Evolutionary conservation across 345 rosid species (phyloP).

Genomic region (Arabidopsis suecica): DNA sequence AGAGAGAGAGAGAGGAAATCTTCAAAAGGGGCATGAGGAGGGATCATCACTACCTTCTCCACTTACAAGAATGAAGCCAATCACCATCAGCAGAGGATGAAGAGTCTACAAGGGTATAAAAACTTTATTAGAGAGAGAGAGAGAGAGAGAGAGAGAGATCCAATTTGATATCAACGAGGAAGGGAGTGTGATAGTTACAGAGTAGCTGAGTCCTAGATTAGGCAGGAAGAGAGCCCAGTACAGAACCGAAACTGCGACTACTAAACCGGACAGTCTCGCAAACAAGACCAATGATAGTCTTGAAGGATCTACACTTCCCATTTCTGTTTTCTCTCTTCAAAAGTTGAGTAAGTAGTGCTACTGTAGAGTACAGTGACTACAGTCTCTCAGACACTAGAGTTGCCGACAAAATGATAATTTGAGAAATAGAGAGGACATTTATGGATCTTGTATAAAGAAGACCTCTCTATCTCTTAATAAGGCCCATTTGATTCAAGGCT

Average conservation of each 20-base stretch:
- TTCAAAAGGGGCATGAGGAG: not conserved
- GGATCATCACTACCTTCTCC: constrained; percentile 74
- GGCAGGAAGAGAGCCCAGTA: constrained; percentile 70
- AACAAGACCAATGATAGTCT: constrained; percentile 53
- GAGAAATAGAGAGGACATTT: not conserved
- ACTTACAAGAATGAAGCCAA: constrained; percentile 86
- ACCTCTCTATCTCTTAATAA: not conserved
- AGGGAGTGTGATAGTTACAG: constrained; percentile 48
- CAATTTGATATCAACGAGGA: constrained; percentile 5
- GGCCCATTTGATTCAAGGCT: constrained; percentile 35
- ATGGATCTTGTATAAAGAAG: not conserved
- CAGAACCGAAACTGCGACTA: constrained; percentile 62
- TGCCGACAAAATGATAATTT: constrained; percentile 28
- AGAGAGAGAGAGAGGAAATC: not conserved
- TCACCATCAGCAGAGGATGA: constrained; percentile 90
- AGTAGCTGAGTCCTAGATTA: constrained; percentile 60
- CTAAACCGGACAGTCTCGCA: constrained; percentile 70
- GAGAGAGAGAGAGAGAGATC: constrained; percentile 12
- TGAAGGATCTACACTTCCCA: constrained; percentile 32
- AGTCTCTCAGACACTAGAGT: not conserved
- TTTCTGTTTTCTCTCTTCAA: constrained; percentile 31
- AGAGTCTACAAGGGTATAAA: constrained; percentile 50
- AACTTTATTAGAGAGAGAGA: constrained; percentile 7
- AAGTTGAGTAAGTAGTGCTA: not conserved
- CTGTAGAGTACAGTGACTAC: not conserved